A percentile compares a stretch with the other conserved stretches of the same genome.
Evolutionary conservation across 768 basidiomycete genomes (phyloP).

Genomic region (Auriculariales sp.): DNA sequence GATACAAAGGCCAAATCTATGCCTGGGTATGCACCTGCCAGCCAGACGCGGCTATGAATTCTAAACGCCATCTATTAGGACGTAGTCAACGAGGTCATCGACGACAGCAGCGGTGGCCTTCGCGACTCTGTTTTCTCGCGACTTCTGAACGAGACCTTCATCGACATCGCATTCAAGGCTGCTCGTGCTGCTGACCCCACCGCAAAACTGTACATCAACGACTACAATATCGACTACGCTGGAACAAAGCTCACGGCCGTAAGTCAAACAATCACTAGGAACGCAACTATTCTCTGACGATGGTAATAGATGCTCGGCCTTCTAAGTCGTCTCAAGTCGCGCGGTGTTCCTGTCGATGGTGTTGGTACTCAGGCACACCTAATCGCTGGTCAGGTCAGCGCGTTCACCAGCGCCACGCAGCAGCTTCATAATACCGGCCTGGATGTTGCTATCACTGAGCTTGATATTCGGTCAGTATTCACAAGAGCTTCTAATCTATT

Average conservation of each 20-base stretch:
- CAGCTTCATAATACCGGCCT: background rate
- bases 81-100: slow-evolving; percentile 44
- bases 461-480: slow-evolving; percentile 35
- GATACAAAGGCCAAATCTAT: slow-evolving; percentile 40
- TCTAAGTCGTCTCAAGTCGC: slow-evolving; percentile 29
- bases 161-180: slow-evolving; percentile 33
- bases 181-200: slow-evolving; percentile 39
- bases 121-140: slow-evolving; percentile 38
- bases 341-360: slow-evolving; percentile 41
- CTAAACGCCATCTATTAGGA: slow-evolving; percentile 26
- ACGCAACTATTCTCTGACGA: slow-evolving; percentile 18
- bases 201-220: slow-evolving; percentile 40
- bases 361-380: slow-evolving; percentile 33
- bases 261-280: slow-evolving; percentile 27
- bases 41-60: background rate
- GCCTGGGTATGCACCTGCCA: slow-evolving; percentile 19
- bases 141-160: slow-evolving; percentile 35
- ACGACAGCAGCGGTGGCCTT: slow-evolving; percentile 45
- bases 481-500: background rate
- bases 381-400: background rate
- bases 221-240: slow-evolving; percentile 21
- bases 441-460: slow-evolving; percentile 27
- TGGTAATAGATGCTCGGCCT: slow-evolving; percentile 43
- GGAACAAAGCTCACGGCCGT: slow-evolving; percentile 34
- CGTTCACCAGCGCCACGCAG: background rate